phyloP scores from a whole-genome alignment of 169 alveolate genomes.

The Plasmodium coatneyi region DNA sequence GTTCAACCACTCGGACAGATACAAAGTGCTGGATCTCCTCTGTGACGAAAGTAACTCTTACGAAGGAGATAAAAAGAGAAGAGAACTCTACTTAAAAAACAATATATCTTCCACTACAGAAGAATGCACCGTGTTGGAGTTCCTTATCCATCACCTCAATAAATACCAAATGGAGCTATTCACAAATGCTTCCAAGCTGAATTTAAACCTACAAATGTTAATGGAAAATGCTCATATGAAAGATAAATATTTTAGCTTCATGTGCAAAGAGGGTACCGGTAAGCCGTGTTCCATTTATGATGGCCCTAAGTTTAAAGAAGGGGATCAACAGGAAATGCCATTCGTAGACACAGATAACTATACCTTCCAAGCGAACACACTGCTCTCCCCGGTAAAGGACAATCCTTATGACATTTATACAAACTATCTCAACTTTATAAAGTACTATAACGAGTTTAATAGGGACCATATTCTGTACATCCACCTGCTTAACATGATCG shows the following conservation, averaged over 20 bases:
- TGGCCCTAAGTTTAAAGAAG: conserved; percentile 40
- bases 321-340: background rate
- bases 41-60: conserved; percentile 9
- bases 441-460: conserved; percentile 43
- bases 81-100: conserved; percentile 12
- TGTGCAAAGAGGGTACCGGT: background rate
- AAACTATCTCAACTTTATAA: conserved; percentile 35
- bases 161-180: conserved; percentile 50
- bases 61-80: conserved; percentile 28
- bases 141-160: conserved; percentile 36
- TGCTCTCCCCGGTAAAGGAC: background rate
- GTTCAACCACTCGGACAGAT: conserved; percentile 26
- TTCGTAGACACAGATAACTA: background rate
- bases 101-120: background rate
- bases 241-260: conserved; percentile 28
- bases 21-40: conserved; percentile 30
- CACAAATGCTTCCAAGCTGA: conserved; percentile 1
- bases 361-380: background rate
- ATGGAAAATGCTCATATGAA: conserved; percentile 7
- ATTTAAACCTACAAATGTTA: conserved; percentile 27
- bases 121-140: conserved; percentile 49
- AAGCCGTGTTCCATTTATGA: conserved; percentile 24
- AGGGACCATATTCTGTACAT: conserved; percentile 27
- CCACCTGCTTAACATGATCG: conserved; percentile 37
- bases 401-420: conserved; percentile 7